Conservation (phyloP, 495 filamentous ascomycete genomes). For the Penicillium coprophilum region DNA sequence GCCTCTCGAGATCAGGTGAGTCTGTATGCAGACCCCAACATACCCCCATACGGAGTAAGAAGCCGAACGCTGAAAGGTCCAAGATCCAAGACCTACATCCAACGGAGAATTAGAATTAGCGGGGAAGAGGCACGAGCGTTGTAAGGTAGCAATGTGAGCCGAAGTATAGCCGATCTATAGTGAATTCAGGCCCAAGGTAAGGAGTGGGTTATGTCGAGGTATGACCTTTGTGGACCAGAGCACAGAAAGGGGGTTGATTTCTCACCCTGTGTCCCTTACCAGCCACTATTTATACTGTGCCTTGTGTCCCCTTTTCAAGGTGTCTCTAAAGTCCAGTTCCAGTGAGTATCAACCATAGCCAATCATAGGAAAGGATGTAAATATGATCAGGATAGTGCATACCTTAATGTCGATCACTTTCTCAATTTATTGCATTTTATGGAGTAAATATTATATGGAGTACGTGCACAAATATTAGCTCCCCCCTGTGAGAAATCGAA, state of each 20-base stretch:
- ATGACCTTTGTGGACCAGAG: too few relatives aligned
- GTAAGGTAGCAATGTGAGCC: conserved; percentile 4
- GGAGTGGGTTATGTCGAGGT: too few relatives aligned
- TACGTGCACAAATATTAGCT: too few relatives aligned
- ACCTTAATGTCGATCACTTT: conserved; percentile 8
- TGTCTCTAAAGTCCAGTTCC: background rate
- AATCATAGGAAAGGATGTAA: background rate
- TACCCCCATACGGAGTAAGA: background rate
- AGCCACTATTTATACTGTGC: background rate
- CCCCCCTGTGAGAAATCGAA: conserved; percentile 1
- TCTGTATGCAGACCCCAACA: background rate
- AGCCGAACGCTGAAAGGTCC: background rate
- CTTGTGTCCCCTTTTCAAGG: conserved; percentile 9
- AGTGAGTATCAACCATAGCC: background rate
- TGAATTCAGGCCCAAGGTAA: too few relatives aligned
- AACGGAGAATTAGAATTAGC: conserved; percentile 17
- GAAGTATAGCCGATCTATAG: conserved; percentile 19
- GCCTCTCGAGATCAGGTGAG: background rate
- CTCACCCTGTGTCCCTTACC: background rate
- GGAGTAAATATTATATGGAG: too few relatives aligned
- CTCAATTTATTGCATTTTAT: conserved; percentile 1
- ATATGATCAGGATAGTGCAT: conserved; percentile 10
- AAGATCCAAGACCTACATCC: background rate
- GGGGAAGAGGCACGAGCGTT: conserved; percentile 10
- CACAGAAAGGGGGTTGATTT: conserved; percentile 1